Percentiles rank a stretch among this genome's conserved stretches.
Evolutionary conservation across 2,329 filamentous ascomycete species (phyloP).

Genomic region (Penicillium sp.): DNA sequence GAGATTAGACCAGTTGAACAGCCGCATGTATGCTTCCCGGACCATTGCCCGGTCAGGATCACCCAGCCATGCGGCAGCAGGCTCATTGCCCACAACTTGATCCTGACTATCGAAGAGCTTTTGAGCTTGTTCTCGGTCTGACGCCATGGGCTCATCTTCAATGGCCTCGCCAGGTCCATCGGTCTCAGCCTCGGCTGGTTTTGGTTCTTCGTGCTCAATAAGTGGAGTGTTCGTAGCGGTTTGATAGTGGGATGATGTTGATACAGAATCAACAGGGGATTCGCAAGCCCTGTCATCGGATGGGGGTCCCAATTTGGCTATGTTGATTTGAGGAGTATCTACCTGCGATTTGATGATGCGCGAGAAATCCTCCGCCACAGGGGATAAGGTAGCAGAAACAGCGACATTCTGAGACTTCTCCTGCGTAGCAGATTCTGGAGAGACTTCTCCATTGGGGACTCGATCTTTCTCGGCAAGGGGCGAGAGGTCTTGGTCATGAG

Average conservation of each 20-base stretch:
- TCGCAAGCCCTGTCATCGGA: constrained; percentile 24
- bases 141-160: constrained; percentile 49
- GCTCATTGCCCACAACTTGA: constrained; percentile 73
- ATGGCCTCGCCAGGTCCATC: constrained; percentile 20
- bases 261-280: constrained; percentile 37
- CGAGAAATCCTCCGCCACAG: constrained; percentile 31
- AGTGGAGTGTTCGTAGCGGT: constrained; percentile 47
- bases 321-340: constrained; percentile 26
- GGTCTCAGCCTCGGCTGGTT: constrained; percentile 4
- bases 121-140: constrained; percentile 74
- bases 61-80: constrained; percentile 85
- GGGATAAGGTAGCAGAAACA: constrained; percentile 23
- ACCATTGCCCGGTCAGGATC: constrained; percentile 54
- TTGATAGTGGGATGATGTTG: constrained; percentile 45
- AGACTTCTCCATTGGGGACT: constrained; percentile 20
- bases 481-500: constrained; percentile 30
- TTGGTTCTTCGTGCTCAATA: constrained; percentile 32
- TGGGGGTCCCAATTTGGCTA: constrained; percentile 27
- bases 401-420: constrained; percentile 17
- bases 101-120: constrained; percentile 80
- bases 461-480: constrained; percentile 38
- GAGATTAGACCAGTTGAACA: constrained; percentile 80
- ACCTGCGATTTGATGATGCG: constrained; percentile 18
- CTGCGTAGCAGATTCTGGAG: constrained; percentile 19
- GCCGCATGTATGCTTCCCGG: constrained; percentile 81